Evolutionary conservation across 2,329 filamentous ascomycete genomes (phyloP), one percentile per base, ranked within the genome.

Genomic region (Sarocladiaceae sp.): DNA sequence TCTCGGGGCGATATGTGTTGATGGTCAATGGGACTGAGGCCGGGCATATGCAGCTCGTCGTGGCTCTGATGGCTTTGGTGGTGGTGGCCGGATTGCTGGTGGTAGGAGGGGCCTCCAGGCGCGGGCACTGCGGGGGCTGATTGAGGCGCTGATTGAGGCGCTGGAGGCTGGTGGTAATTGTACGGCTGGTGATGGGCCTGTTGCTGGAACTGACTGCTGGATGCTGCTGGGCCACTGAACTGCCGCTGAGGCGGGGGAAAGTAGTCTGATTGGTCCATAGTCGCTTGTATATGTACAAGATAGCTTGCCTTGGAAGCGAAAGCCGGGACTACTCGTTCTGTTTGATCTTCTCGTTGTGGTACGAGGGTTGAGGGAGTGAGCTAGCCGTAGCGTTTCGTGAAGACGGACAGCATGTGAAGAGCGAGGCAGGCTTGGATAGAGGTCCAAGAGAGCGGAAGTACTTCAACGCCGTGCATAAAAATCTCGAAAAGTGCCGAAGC

Each of bases 11-110:
- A 77, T 61, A 69, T 50, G 36, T 47, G 63, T 58, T 72, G 72
- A 53, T 64, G 64, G 52, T 68, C 68, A 48, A 37, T 52, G 44
- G 31, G 31, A 39, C 66, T 71, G 64, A 75, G 66, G 60, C 68
- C 72, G 55, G 74, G 69, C 69, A 80, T 77, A 69, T 82, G 78
- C 61, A 80, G 72, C 66, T 81, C 78, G 64, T 80, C 77, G 60
- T 74, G 73, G 60, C 66, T 65, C 17, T 31, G 44, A 22, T 48
- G 44, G 26, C 25, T 29, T 20, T 48, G 44, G 26, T 33, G 44
- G 7, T 33, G 36, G 48, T 25, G 35, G 23, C 47, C 33, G 25
- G 49, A 31, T 29, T 52, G 29, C 12, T 48, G 37, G 12, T 48
- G 46, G 29, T 20, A 53, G 56, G 53, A 52, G 60, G 25, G 44